Percentiles rank a stretch among this genome's conserved stretches.
phyloP scores from a whole-genome alignment of 73 alveolate species.

The Blepharisma japonicum region DNA sequence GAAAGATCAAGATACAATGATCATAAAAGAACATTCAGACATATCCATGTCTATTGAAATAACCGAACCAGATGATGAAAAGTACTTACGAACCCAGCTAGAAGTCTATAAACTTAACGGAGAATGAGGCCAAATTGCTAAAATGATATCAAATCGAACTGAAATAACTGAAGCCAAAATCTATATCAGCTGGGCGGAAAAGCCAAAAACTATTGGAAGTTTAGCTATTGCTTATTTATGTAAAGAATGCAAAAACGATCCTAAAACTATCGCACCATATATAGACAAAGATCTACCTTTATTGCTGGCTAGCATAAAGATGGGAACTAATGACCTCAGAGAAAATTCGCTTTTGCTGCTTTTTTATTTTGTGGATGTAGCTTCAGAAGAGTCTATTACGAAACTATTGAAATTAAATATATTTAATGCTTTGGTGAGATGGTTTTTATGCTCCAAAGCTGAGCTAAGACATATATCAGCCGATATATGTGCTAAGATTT shows the following conservation, averaged over 20 bases:
- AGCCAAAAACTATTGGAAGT: conserved; percentile 19
- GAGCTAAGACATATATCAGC: conserved; percentile 1
- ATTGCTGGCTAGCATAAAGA: neutral
- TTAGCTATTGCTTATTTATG: neutral
- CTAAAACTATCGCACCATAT: neutral
- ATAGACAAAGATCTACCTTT: neutral
- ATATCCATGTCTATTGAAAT: neutral
- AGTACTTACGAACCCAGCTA: neutral
- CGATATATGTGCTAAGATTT: conserved; percentile 8
- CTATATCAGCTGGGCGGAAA: conserved; percentile 17
- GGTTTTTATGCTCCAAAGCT: neutral
- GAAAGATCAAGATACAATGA: neutral
- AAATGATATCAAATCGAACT: neutral
- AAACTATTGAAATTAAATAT: neutral
- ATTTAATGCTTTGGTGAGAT: too few relatives aligned
- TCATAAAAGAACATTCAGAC: neutral
- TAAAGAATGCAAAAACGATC: conserved; percentile 7
- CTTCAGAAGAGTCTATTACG: neutral
- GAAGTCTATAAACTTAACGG: neutral
- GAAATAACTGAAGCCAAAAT: conserved; percentile 6
- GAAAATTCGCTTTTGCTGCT: conserved; percentile 13
- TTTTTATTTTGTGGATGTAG: neutral
- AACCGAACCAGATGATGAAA: neutral
- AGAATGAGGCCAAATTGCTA: neutral
- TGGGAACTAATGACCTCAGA: conserved; percentile 10